A percentile compares a stretch with the other conserved stretches of the same genome.
phyloP scores from a whole-genome alignment of 2,329 filamentous ascomycete genomes.

The Annulohypoxylon truncatum region DNA sequence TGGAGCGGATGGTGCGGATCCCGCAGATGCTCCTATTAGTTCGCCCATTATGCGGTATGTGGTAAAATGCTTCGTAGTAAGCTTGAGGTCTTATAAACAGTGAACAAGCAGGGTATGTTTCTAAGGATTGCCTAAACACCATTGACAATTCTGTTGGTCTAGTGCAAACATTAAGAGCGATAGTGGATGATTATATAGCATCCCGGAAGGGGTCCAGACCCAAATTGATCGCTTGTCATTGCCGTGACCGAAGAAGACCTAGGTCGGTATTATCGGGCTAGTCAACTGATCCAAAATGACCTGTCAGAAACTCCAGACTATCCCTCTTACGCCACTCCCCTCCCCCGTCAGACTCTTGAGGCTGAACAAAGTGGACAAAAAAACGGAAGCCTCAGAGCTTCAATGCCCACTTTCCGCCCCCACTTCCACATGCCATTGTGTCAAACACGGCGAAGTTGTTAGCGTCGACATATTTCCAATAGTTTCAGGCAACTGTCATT shows the following conservation, averaged over 20 bases:
- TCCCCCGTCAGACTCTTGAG: slow-evolving; percentile 24
- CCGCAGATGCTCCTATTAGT: slow-evolving; percentile 2
- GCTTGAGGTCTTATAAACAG: background rate
- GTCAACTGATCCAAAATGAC: slow-evolving; percentile 35
- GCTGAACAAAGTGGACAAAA: slow-evolving; percentile 18
- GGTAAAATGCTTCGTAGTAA: slow-evolving; percentile 1
- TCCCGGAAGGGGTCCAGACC: slow-evolving; percentile 6
- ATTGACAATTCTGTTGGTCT: slow-evolving; percentile 2
- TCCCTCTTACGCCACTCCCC: slow-evolving; percentile 7
- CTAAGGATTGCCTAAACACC: background rate
- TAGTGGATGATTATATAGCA: slow-evolving; percentile 13
- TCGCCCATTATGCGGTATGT: slow-evolving; percentile 11
- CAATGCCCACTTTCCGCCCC: background rate
- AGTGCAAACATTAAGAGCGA: slow-evolving; percentile 8
- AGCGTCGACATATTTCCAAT: background rate
- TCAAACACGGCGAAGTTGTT: slow-evolving; percentile 4
- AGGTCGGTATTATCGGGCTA: slow-evolving; percentile 18
- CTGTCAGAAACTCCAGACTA: slow-evolving; percentile 24
- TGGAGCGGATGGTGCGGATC: slow-evolving; percentile 26
- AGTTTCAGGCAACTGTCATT: slow-evolving; percentile 27
- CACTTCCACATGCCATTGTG: slow-evolving; percentile 7
- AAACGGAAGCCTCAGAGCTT: slow-evolving; percentile 10
- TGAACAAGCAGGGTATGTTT: background rate
- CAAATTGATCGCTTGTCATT: slow-evolving; percentile 16
- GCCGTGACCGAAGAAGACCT: slow-evolving; percentile 4